A percentile compares a stretch with the other conserved stretches of the same genome.
phyloP scores from a whole-genome alignment of 1,139 yeast species.

The Hyphopichia buzzinii region DNA sequence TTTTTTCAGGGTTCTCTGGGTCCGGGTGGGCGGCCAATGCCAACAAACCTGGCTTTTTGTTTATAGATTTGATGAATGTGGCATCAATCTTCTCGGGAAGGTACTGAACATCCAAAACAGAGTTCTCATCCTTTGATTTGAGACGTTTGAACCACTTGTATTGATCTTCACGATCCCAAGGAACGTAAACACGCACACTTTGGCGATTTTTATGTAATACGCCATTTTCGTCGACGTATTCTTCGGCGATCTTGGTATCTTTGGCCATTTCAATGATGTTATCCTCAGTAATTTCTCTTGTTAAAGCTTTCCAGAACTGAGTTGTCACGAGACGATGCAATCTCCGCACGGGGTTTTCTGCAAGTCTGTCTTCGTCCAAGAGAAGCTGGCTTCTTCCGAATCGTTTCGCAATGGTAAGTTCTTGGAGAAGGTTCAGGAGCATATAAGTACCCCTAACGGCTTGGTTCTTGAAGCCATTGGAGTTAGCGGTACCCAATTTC shows the following conservation, averaged over 20 bases:
- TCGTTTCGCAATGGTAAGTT: slow-evolving; percentile 80
- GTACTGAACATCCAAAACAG: slow-evolving; percentile 71
- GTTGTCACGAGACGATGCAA: slow-evolving; percentile 71
- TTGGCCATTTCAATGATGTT: slow-evolving; percentile 69
- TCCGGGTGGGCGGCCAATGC: slow-evolving; percentile 69
- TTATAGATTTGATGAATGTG: slow-evolving; percentile 73
- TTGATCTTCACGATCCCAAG: slow-evolving; percentile 67
- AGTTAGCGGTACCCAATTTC: slow-evolving; percentile 78
- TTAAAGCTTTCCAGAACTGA: slow-evolving; percentile 79
- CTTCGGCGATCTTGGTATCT: slow-evolving; percentile 74
- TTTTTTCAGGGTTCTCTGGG: slow-evolving; percentile 46
- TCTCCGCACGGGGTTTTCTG: slow-evolving; percentile 84
- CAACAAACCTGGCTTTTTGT: slow-evolving; percentile 80
- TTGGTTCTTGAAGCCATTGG: slow-evolving; percentile 71
- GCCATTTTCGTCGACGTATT: slow-evolving; percentile 42
- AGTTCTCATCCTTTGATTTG: slow-evolving; percentile 54
- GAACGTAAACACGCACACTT: slow-evolving; percentile 76
- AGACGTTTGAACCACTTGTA: slow-evolving; percentile 63
- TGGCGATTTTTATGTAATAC: slow-evolving; percentile 28
- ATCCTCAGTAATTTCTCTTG: slow-evolving; percentile 65
- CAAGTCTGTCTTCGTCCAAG: slow-evolving; percentile 78
- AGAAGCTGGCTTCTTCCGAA: slow-evolving; percentile 76
- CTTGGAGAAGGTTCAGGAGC: slow-evolving; percentile 86
- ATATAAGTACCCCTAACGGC: slow-evolving; percentile 88
- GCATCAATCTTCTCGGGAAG: slow-evolving; percentile 60